Conservation (phyloP, 306 rosid species). For the Erythrophleum fordii region DNA sequence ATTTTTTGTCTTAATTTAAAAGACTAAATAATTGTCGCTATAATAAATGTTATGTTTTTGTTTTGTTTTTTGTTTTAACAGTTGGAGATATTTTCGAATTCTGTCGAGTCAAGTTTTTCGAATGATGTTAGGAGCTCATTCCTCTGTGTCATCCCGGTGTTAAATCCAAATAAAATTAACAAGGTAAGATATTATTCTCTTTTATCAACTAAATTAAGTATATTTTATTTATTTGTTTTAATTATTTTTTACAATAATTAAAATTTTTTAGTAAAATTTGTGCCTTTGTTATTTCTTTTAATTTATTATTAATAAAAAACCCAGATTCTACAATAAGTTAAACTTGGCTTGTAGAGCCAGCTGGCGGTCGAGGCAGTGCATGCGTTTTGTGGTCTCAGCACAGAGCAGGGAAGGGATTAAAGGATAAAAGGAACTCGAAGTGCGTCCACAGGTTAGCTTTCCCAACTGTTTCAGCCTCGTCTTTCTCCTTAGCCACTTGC, state of each 20-base stretch:
- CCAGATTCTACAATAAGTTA: background rate
- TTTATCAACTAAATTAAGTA: background rate
- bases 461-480: background rate
- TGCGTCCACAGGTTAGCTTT: background rate
- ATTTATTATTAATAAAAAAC: background rate
- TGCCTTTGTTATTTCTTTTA: no score
- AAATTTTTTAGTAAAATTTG: background rate
- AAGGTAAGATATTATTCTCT: no score
- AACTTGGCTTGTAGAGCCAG: background rate
- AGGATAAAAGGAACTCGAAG: conserved; percentile 7
- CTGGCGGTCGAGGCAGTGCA: background rate
- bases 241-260: background rate
- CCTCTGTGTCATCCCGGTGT: no score
- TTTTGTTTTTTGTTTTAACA: background rate
- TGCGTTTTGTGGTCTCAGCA: background rate
- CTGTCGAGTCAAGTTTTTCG: no score
- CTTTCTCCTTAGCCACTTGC: background rate
- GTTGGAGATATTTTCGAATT: background rate
- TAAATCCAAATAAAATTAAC: no score
- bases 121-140: no score
- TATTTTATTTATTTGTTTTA: background rate
- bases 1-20: background rate
- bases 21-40: background rate
- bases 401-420: background rate
- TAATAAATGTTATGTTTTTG: background rate